These are phyloP conservation scores for Rutstroemia sp. DNA, from an alignment of 2,329 filamentous ascomycete species.

Conservation along the genomic window DNA sequence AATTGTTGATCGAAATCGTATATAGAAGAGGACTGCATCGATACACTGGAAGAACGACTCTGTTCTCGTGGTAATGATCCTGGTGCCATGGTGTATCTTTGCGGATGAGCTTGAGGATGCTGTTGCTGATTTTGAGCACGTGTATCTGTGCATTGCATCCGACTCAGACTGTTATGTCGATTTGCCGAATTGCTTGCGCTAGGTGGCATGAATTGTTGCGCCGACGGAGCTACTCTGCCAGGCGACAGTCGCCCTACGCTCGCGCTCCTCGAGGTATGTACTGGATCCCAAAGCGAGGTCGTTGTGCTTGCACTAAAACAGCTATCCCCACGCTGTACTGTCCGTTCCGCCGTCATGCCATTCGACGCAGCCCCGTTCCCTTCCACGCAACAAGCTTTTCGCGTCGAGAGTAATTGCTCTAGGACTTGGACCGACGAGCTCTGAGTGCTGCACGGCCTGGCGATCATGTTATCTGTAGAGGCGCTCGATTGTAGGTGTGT, in stretches of 20 bases:
- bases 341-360: neutral
- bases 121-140: constrained; percentile 11
- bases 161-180: constrained; percentile 13
- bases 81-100: constrained; percentile 7
- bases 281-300: constrained; percentile 21
- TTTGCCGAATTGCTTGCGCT: constrained; percentile 16
- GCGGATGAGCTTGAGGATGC: neutral
- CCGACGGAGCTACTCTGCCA: constrained; percentile 11
- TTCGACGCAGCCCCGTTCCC: constrained; percentile 2
- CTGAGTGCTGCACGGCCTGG: constrained; percentile 6
- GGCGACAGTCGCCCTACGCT: constrained; percentile 7
- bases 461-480: constrained; percentile 7
- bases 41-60: constrained; percentile 13
- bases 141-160: constrained; percentile 8
- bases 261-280: constrained; percentile 11
- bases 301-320: constrained; percentile 20
- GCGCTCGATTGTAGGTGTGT: constrained; percentile 17
- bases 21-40: constrained; percentile 14
- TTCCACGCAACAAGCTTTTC: constrained; percentile 19
- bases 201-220: constrained; percentile 22
- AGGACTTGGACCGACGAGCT: constrained; percentile 21
- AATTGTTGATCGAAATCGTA: constrained; percentile 19
- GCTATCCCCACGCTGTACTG: constrained; percentile 16
- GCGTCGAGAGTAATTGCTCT: constrained; percentile 23
- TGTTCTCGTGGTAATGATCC: constrained; percentile 13